A percentile compares a stretch with the other conserved stretches of the same genome.
Evolutionary conservation across 192 early-diverging fungal genomes (phyloP).

Genomic region (Coemansia sp.): DNA sequence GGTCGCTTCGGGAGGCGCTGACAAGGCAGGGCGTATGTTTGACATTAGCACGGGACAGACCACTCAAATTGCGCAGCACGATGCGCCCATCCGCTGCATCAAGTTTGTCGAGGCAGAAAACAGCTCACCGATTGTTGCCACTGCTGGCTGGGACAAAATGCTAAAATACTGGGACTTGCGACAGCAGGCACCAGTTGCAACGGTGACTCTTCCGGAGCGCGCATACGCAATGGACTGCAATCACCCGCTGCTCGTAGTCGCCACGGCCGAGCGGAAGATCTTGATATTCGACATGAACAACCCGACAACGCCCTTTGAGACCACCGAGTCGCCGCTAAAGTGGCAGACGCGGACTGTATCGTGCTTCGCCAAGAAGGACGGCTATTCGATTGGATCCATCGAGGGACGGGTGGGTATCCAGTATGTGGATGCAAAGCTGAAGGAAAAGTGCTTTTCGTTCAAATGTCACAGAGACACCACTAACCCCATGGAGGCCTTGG

Average conservation of each 20-base stretch:
- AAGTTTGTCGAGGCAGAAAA: constrained; percentile 72
- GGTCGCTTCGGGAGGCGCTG: constrained; percentile 85
- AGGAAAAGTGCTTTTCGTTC: constrained; percentile 75
- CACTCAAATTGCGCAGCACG: constrained; percentile 85
- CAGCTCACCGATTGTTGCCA: constrained; percentile 70
- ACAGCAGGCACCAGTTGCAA: constrained; percentile 71
- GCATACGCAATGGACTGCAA: constrained; percentile 88
- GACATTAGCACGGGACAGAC: constrained; percentile 84
- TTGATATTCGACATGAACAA: constrained; percentile 80
- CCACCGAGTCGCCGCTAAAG: constrained; percentile 52
- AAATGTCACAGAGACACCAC: constrained; percentile 85
- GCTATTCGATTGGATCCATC: constrained; percentile 91
- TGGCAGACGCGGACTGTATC: constrained; percentile 75
- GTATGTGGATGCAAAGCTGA: constrained; percentile 80
- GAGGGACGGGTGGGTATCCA: constrained; percentile 95
- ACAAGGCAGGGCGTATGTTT: constrained; percentile 85
- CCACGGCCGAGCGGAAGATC: constrained; percentile 87
- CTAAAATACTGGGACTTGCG: constrained; percentile 97
- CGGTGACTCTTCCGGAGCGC: constrained; percentile 80
- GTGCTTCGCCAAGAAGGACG: constrained; percentile 77
- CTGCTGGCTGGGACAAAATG: constrained; percentile 97
- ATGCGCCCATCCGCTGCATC: constrained; percentile 82
- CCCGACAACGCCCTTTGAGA: constrained; percentile 76
- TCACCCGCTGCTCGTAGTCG: constrained; percentile 85
- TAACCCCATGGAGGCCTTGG: constrained; percentile 64